These are phyloP conservation scores for Amoebophrya sp. DNA, from an alignment of 169 alveolate genomes.

Conservation along the genomic window DNA sequence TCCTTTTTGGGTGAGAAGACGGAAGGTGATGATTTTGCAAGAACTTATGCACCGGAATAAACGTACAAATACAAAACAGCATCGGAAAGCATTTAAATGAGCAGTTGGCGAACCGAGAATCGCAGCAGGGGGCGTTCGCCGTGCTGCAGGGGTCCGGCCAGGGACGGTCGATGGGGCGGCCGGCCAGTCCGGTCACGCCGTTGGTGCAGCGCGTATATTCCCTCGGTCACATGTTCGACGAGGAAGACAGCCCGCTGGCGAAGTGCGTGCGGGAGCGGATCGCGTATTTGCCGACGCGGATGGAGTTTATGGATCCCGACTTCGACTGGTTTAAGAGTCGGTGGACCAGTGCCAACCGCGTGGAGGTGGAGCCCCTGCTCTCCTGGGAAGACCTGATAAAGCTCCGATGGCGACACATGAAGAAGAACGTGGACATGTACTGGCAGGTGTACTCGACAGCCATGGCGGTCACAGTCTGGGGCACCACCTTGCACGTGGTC, in stretches of 20 bases:
- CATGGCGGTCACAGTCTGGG: background rate
- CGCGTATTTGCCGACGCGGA: background rate
- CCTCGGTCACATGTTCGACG: background rate
- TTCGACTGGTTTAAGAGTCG: background rate
- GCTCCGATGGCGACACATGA: background rate
- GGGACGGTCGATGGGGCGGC: background rate
- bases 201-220: background rate
- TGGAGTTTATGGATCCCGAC: background rate
- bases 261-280: background rate
- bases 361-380: background rate
- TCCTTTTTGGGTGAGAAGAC: no score
- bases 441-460: background rate
- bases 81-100: no score
- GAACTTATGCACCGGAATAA: no score
- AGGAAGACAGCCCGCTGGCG: background rate
- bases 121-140: no score
- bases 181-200: background rate
- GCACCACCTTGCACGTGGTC: background rate
- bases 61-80: no score
- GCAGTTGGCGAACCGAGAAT: no score
- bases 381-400: background rate
- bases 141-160: background rate
- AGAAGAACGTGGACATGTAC: no score
- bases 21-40: no score
- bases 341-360: background rate